Evolutionary conservation across 2,329 filamentous ascomycete species (phyloP), one percentile per base, ranked within the genome.

Genomic region (Xylariaceae sp.): DNA sequence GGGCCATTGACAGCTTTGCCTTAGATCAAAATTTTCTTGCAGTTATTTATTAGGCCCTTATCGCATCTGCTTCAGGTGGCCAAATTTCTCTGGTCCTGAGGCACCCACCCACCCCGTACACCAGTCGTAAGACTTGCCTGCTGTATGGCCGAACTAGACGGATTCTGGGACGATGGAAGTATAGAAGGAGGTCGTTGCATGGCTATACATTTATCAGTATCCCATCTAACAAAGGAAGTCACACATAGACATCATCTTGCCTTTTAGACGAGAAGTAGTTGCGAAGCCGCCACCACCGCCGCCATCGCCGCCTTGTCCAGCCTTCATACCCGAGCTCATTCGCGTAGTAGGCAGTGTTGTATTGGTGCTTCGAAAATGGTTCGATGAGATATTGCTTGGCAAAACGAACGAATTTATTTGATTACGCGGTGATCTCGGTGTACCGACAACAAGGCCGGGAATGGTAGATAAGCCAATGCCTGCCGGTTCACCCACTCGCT

Each of bases 361-460:
- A 19, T 54, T 56, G 9, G 51, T 21, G 12, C 51, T 52, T 47
- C 61, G 60, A 44, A 61, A 36, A 39, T 50, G 57, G 21, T 53
- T 61, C 9, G 64, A 58, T 15, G 55, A 30, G 1, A 57, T 22
- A 8, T 56, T 53, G 9, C 49, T 53, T 0, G 63, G 49, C 6
- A 62, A 53, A 5, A 51, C 13, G 43, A 63, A 58, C 9, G 48
- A 43, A 50, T 61, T 63, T 37, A 58, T 53, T 3, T 57, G 53
- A 8, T 47, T 53, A n/a, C 55, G 60, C 8, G 64, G 62, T 6
- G 55, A 55, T 46, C 55, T 61, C 37, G 63, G 62, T 13, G 68
- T 63, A 8, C 67, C 67, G n/a, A 60, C 51, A n/a, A 69, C 63
- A 5, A 69, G 55, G 13, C 68, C 68, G 5, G 68, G 66, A 30